These are phyloP conservation scores for Pseudogymnoascus sp. DNA, from an alignment of 2,329 filamentous ascomycete species.

Conservation along the genomic window DNA sequence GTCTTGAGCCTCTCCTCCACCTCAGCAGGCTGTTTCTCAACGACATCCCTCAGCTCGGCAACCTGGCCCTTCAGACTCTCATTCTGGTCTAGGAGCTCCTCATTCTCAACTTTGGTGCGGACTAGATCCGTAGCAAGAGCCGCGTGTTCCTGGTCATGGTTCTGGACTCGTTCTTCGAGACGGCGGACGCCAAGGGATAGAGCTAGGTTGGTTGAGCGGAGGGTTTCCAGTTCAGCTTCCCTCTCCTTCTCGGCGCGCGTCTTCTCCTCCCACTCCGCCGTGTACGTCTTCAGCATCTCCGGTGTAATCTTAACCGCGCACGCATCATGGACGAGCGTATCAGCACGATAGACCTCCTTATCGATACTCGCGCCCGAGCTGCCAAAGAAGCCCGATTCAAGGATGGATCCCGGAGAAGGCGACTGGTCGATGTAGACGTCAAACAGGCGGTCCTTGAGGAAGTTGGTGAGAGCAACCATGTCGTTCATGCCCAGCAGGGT, in stretches of 20 bases:
- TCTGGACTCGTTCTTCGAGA: constrained; percentile 81
- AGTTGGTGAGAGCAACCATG: constrained; percentile 81
- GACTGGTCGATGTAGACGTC: constrained; percentile 95
- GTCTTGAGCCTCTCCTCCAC: constrained; percentile 73
- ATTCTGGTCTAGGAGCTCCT: constrained; percentile 80
- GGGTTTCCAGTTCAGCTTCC: constrained; percentile 69
- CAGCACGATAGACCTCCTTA: constrained; percentile 92
- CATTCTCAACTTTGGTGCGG: constrained; percentile 86
- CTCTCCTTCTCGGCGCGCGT: constrained; percentile 73
- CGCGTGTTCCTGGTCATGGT: constrained; percentile 84
- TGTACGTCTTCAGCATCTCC: constrained; percentile 74
- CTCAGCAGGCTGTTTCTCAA: constrained; percentile 83
- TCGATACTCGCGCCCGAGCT: constrained; percentile 82
- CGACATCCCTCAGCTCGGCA: constrained; percentile 73
- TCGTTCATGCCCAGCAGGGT: constrained; percentile 77
- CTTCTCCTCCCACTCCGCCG: constrained; percentile 86
- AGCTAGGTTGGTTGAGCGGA: constrained; percentile 59
- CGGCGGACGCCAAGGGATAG: constrained; percentile 71
- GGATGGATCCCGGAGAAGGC: constrained; percentile 82
- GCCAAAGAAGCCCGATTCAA: constrained; percentile 96
- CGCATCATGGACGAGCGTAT: constrained; percentile 87
- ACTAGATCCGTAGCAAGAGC: constrained; percentile 86
- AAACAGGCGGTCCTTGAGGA: constrained; percentile 88
- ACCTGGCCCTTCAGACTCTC: constrained; percentile 82
- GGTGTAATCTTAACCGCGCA: constrained; percentile 80